Evolutionary conservation across 2,329 filamentous ascomycete species (phyloP), one percentile per base, ranked within the genome.

Genomic region (Aspergillus awamori): DNA sequence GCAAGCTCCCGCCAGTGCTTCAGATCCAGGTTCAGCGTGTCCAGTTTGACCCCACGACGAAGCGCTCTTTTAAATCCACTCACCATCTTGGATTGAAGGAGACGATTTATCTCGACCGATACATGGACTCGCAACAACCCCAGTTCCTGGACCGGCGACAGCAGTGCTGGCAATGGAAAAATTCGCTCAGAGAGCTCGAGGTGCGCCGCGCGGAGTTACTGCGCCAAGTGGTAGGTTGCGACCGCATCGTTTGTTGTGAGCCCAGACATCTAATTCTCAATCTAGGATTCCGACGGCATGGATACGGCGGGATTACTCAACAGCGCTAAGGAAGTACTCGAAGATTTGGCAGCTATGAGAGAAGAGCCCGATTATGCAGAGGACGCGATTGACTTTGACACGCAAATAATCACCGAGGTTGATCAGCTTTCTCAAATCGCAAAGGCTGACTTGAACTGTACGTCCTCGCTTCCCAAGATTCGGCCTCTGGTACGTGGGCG

Each of bases 21-120:
- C 93, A 97, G 70, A 87, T 99, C 48, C 90, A 93, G 66, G 91
- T 99, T 33, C 92, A 96, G 72, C 88, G 95, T 5, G 89, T 91
- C 4, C 88, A 89, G 61, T 92, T 87, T 54, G 88, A 92, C 65
- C 83, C 84, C 6, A 83, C 83, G 47, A 82, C 80, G 58, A 84
- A 83, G 59, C 80, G 80, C 22, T 83, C 86, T 2, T 85, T 82
- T 70, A 96, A 96, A 72, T 92, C 93, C 28, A 87, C 87, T 57
- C 88, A 93, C 63, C 87, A 91, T 10, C 85, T 99, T 11, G 83
- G 87, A 20, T 86, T 99, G n/a, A 88, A 89, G 4, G 89, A 95
- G 66, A 88, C 84, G 2, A 83, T 99, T 11, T 96, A 91, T 72
- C 82, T 99, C 57, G 95, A 98, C 76, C 86, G 93, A 28, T 99